phyloP scores from a whole-genome alignment of 2,329 filamentous ascomycete species.

The Cordyceps cateniannulata region DNA sequence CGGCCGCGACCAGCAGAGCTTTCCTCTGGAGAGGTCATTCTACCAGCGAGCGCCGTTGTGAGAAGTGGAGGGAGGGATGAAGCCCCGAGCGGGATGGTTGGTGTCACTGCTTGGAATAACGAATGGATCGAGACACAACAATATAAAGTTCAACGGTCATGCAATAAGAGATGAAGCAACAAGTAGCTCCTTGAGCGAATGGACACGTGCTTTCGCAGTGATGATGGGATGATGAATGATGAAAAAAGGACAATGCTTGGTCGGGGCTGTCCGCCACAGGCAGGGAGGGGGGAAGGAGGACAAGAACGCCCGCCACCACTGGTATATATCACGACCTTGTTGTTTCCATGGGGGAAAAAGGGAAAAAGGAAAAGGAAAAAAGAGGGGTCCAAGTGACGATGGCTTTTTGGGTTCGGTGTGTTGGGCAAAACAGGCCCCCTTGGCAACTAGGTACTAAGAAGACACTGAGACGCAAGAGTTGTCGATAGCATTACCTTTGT shows the following conservation, averaged over 20 bases:
- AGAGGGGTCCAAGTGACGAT: constrained; percentile 9
- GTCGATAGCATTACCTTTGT: constrained; percentile 9
- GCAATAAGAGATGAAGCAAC: neutral
- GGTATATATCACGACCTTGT: constrained; percentile 4
- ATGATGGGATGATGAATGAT: neutral
- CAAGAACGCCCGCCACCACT: too few relatives aligned
- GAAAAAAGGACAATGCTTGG: neutral
- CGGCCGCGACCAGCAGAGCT: constrained; percentile 26
- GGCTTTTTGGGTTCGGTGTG: constrained; percentile 12
- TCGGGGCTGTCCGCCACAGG: neutral
- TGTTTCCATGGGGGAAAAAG: neutral
- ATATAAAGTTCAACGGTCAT: neutral
- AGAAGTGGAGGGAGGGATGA: neutral
- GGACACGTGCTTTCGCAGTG: neutral
- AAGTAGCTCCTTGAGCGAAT: neutral
- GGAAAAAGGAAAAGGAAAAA: too few relatives aligned
- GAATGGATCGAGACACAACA: neutral
- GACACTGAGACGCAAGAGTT: neutral
- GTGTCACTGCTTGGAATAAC: too few relatives aligned
- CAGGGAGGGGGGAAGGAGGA: constrained; percentile 1
- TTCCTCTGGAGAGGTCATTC: constrained; percentile 28
- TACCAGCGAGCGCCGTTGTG: neutral
- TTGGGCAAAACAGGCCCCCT: constrained; percentile 2
- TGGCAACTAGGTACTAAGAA: constrained; percentile 4
- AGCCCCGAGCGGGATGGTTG: neutral